A percentile compares a stretch with the other conserved stretches of the same genome.
Evolutionary conservation across 2,329 filamentous ascomycete species (phyloP).

Genomic region (Fusarium armeniacum): DNA sequence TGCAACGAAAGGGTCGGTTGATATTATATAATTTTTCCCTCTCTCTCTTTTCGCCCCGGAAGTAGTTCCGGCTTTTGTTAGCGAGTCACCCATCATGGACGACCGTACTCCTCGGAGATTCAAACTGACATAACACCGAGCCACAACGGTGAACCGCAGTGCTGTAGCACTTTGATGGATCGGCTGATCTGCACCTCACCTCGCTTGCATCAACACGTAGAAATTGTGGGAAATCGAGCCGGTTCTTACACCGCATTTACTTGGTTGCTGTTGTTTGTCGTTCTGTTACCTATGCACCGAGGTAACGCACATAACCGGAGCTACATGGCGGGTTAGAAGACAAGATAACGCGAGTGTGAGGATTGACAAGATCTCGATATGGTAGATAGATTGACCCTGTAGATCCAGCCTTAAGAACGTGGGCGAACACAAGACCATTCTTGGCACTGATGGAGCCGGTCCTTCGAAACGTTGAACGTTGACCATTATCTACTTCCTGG

Average conservation of each 20-base stretch:
- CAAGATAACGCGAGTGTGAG: conserved; percentile 9
- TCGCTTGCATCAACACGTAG: background rate
- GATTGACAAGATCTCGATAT: conserved; percentile 2
- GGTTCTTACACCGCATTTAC: conserved; percentile 8
- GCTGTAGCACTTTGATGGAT: background rate
- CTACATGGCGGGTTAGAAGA: conserved; percentile 1
- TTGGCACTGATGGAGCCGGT: background rate
- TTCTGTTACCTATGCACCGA: background rate
- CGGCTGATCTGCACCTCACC: background rate
- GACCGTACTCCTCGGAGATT: background rate
- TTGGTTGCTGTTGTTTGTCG: background rate
- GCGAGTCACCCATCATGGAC: background rate
- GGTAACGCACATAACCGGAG: conserved; percentile 3
- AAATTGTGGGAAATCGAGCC: conserved; percentile 2
- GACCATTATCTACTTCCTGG: background rate
- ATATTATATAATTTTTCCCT: background rate
- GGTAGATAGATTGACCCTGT: too few relatives aligned
- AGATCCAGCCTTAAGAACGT: background rate
- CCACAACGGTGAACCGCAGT: background rate
- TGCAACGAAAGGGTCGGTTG: conserved; percentile 4
- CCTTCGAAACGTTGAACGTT: background rate
- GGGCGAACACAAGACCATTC: background rate
- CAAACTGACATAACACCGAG: background rate
- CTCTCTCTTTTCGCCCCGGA: background rate
- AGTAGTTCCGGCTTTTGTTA: background rate